Evolutionary conservation across 1,284 basidiomycete genomes (phyloP).

Genomic region (Tremellales sp.): DNA sequence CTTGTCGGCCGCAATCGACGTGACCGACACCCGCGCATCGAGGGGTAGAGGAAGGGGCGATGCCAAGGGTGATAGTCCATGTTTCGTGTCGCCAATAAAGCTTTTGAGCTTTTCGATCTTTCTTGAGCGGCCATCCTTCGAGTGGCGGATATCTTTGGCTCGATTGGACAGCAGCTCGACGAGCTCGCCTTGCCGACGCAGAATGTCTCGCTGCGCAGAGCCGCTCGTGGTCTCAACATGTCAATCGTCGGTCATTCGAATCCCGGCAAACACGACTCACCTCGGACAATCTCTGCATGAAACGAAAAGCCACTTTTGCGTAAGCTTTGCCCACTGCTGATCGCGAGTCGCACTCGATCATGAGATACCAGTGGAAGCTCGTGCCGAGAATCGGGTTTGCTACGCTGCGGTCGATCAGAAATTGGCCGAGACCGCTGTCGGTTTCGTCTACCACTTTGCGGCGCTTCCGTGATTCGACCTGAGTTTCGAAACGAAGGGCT

Average conservation of each 20-base stretch:
- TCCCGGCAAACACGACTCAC: conserved; percentile 13
- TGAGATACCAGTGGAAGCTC: conserved; percentile 93
- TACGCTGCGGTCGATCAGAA: conserved; percentile 81
- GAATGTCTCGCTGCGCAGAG: conserved; percentile 69
- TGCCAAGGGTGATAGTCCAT: conserved; percentile 65
- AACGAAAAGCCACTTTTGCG: conserved; percentile 79
- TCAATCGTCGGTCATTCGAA: conserved; percentile 57
- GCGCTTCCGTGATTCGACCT: conserved; percentile 56
- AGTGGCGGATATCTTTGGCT: conserved; percentile 78
- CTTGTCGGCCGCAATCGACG: conserved; percentile 82
- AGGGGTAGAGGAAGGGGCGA: conserved; percentile 80
- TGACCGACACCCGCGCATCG: conserved; percentile 75
- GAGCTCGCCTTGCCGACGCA: conserved; percentile 79
- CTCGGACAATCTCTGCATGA: conserved; percentile 79
- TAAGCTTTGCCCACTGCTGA: conserved; percentile 86
- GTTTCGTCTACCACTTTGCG: conserved; percentile 53
- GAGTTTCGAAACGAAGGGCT: conserved; percentile 88
- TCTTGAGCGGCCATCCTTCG: conserved; percentile 89
- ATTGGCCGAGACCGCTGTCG: conserved; percentile 81
- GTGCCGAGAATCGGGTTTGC: conserved; percentile 81
- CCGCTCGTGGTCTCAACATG: conserved; percentile 47
- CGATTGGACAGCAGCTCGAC: conserved; percentile 76
- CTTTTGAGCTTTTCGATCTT: conserved; percentile 92
- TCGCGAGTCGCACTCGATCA: conserved; percentile 77
- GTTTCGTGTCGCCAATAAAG: conserved; percentile 78